Base-by-base conservation (phyloP, 805 yeast species). In the Hermanozyma aechmeae region DNA sequence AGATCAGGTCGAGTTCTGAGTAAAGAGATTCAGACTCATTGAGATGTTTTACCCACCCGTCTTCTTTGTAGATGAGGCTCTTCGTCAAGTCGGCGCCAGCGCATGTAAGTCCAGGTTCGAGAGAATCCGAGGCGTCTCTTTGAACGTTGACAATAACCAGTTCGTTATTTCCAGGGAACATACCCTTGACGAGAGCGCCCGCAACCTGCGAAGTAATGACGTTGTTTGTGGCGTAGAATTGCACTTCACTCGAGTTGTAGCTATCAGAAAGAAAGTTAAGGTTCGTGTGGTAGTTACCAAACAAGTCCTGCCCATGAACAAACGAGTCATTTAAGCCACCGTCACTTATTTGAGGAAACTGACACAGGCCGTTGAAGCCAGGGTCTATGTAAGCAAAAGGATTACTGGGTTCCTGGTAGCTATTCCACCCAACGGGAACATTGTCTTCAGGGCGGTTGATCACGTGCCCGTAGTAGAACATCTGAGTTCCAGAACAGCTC, bases 331-430 rank as follows among this genome's bases (percentile, higher is more conserved):
- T 15, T 5, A 27, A 14, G 21, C 29, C 29, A 3, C 25, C 29
- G 9, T 20, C 29, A 10, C 16, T 27, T 13, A 27, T 27, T 13
- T 21, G 24, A 7, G 29, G 29, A 14, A 27, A 27, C 19, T 21
- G 29, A 21, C 29, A 27, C 2, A 21, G 21, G 11, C 29, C 25
- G 18, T 27, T 27, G 20, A 27, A 27, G 13, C 25, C 29, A 8
- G 15, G 3, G 20, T 6, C 20, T n/a, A n/a, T n/a, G n/a, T n/a
- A n/a, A 6, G 10, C 20, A n/a, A 27, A 21, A 8, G 29, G 29
- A n/a, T 27, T 27, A 25, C 10, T 14, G 4, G 19, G 15, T 9
- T 21, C 29, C 8, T 21, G 25, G 18, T 14, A 21, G 13, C 12
- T 21, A 2, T n/a, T 8, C 29, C 29, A 27, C 9, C 19, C 24